A percentile compares a stretch with the other conserved stretches of the same genome.
Conservation (phyloP, 257 asterid genomes). For the Henckelia pumila region DNA sequence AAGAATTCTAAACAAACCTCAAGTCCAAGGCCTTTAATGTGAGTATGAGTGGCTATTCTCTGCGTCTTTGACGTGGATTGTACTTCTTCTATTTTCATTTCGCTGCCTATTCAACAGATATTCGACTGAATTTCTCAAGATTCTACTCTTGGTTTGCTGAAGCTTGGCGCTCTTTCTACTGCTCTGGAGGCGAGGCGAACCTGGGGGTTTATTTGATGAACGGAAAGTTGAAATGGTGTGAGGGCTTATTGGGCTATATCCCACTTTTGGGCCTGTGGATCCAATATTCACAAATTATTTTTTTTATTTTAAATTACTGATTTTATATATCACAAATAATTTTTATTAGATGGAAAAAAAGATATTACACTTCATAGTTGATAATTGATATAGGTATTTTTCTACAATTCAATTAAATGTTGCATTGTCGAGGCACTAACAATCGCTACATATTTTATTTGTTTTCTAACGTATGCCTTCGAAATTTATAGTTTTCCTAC, state of each 20-base stretch:
- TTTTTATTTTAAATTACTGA: too few relatives aligned
- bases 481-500: too few relatives aligned
- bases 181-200: background rate
- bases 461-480: too few relatives aligned
- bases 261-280: background rate
- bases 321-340: too few relatives aligned
- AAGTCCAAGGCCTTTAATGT: conserved; percentile 60
- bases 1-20: conserved; percentile 25
- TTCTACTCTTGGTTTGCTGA: background rate
- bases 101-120: background rate
- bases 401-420: too few relatives aligned
- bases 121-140: background rate
- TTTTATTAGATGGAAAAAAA: too few relatives aligned
- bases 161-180: background rate
- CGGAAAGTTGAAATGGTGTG: background rate
- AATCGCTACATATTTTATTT: too few relatives aligned
- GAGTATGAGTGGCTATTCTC: conserved; percentile 56
- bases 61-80: conserved; percentile 55
- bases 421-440: too few relatives aligned
- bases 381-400: too few relatives aligned
- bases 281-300: too few relatives aligned
- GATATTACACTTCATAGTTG: too few relatives aligned
- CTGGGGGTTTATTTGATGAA: background rate
- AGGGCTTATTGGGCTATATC: background rate
- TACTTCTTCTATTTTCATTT: conserved; percentile 56